These are phyloP conservation scores for Entamoeba dispar DNA, from an alignment of 208 protist genomes.

Conservation along the genomic window DNA sequence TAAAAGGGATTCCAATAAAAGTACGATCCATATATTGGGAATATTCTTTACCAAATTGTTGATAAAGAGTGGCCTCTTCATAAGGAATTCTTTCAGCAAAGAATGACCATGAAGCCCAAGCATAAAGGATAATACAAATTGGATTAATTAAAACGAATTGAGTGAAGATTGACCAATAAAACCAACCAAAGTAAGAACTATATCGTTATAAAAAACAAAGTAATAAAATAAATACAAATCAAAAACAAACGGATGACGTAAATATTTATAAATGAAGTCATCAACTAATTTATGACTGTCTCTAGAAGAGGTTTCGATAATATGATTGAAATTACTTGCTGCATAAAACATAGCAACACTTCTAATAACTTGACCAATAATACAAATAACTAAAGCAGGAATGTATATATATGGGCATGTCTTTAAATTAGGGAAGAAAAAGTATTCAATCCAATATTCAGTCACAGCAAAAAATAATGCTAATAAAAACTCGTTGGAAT, in stretches of 20 bases:
- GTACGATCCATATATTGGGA: neutral
- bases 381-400: too few species aligned
- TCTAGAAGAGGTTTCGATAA: neutral
- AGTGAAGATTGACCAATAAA: neutral
- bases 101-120: neutral
- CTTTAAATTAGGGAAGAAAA: too few species aligned
- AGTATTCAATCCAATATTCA: too few species aligned
- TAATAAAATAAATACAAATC: too few species aligned
- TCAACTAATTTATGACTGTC: neutral
- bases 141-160: neutral
- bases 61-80: neutral
- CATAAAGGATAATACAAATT: neutral
- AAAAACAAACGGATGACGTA: neutral
- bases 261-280: neutral
- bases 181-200: neutral
- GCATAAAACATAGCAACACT: neutral
- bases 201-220: too few species aligned
- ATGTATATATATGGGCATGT: too few species aligned
- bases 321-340: neutral
- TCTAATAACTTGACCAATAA: neutral
- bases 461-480: too few species aligned
- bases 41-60: neutral
- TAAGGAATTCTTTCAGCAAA: slow-evolving; percentile 8
- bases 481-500: too few species aligned
- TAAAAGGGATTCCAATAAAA: neutral